Conservation (phyloP, 164 flowering plant genomes). For the Vitis rotundifolia region DNA sequence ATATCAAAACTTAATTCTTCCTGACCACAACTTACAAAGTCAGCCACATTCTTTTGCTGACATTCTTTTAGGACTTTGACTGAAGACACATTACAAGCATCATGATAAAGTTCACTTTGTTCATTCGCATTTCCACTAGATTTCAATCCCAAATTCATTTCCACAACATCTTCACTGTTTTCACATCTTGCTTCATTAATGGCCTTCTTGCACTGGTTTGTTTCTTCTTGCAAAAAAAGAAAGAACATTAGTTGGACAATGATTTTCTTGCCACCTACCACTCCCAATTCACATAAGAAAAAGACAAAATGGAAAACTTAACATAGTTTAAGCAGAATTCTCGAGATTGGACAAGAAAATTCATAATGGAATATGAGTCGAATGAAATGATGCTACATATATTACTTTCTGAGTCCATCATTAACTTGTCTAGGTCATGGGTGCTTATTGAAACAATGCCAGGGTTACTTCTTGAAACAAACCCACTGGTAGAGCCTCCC, state of each 20-base stretch:
- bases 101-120: not conserved
- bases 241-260: not conserved
- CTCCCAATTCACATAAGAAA: not conserved
- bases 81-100: not conserved
- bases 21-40: not conserved
- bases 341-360: not conserved
- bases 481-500: constrained; percentile 9
- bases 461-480: constrained; percentile 2
- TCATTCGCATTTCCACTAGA: not conserved
- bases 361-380: not conserved
- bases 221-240: constrained; percentile 4
- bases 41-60: too few relatives aligned
- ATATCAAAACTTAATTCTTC: not conserved
- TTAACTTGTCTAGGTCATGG: constrained; percentile 4
- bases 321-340: not conserved
- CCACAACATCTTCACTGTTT: not conserved
- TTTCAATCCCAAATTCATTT: not conserved
- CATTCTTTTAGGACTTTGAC: too few relatives aligned
- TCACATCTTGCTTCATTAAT: not conserved
- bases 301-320: not conserved
- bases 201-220: not conserved
- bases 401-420: constrained; percentile 10
- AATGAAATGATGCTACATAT: not conserved
- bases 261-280: not conserved
- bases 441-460: constrained; percentile 2